Evolutionary conservation across 1,284 basidiomycete genomes (phyloP), one percentile per base, ranked within the genome.

Genomic region (Tilletia setariae): DNA sequence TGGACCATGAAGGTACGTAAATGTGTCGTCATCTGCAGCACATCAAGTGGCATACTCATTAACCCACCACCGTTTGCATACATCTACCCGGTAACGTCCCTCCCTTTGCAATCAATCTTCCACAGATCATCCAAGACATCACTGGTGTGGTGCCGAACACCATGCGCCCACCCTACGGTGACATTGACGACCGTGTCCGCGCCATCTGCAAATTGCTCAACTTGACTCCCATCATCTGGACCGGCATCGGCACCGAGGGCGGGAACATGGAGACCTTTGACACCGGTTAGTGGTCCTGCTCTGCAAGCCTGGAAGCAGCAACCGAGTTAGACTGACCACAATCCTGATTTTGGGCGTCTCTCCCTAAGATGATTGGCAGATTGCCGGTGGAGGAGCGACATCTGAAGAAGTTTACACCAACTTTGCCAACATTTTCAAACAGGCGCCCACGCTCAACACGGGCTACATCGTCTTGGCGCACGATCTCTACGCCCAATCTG

Each of bases 381-480:
- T 80, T 61, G 74, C 73, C 62, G 74, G 70, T 32, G 80, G 80
- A 68, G 67, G 66, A 11, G 74, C 76, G 25, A 75, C 76, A 15
- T 72, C 79, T 46, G 73, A 70, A 40, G 62, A 72, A 66, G 73
- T 74, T 25, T 73, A 71, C 49, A 69, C 69, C 59, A 79, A 68
- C 51, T 76, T 81, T 64, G 69, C 77, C 63, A 47, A 67, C 69
- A 79, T 78, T 67, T 72, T 82, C 67, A 67, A 70, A 51, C 73
- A 78, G 49, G 66, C 72, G 44, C 73, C 65, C 47, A 63, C 65
- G 32, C 74, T 85, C 70, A 82, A 89, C 90, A 94, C 83, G 93
- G 91, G 91, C 51, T 95, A 95, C 86, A 89, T 94, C 79, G 92
- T 95, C 59, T 86, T 98, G 28, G 77, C 72, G 21, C 80, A 82